Conservation (phyloP, 202 grass and related monocot species). For the Bolboschoenoplectus hybrid region DNA sequence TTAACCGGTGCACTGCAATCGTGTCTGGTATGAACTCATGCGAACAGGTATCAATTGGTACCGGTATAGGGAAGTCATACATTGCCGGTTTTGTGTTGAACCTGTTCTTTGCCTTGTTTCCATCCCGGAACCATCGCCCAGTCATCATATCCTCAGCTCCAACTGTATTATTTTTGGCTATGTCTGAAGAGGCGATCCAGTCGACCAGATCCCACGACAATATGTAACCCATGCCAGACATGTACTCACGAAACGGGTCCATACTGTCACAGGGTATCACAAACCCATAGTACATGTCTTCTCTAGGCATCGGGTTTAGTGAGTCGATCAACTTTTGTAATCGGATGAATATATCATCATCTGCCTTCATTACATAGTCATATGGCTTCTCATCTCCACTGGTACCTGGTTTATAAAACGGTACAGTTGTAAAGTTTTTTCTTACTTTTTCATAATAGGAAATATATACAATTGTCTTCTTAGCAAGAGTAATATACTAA, state of each 20-base stretch:
- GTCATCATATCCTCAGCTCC: slow-evolving; percentile 46
- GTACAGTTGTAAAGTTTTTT: neutral
- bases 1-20: slow-evolving; percentile 78
- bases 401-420: slow-evolving; percentile 22
- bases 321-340: slow-evolving; percentile 44
- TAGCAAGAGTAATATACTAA: neutral
- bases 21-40: slow-evolving; percentile 56
- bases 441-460: neutral
- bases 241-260: slow-evolving; percentile 39
- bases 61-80: slow-evolving; percentile 48
- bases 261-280: slow-evolving; percentile 50
- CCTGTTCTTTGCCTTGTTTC: slow-evolving; percentile 44
- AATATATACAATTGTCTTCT: neutral
- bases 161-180: slow-evolving; percentile 5
- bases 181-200: slow-evolving; percentile 50
- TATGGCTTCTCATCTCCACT: slow-evolving; percentile 37
- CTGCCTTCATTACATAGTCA: slow-evolving; percentile 64
- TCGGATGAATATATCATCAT: slow-evolving; percentile 59
- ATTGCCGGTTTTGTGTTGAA: slow-evolving; percentile 39
- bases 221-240: slow-evolving; percentile 61
- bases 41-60: slow-evolving; percentile 50
- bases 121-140: slow-evolving; percentile 38
- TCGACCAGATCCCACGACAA: slow-evolving; percentile 56
- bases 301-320: slow-evolving; percentile 40
- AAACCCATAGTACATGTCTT: slow-evolving; percentile 50